Conservation (phyloP, 176 grass and related monocot species). For the Aegilops umbellulata region DNA sequence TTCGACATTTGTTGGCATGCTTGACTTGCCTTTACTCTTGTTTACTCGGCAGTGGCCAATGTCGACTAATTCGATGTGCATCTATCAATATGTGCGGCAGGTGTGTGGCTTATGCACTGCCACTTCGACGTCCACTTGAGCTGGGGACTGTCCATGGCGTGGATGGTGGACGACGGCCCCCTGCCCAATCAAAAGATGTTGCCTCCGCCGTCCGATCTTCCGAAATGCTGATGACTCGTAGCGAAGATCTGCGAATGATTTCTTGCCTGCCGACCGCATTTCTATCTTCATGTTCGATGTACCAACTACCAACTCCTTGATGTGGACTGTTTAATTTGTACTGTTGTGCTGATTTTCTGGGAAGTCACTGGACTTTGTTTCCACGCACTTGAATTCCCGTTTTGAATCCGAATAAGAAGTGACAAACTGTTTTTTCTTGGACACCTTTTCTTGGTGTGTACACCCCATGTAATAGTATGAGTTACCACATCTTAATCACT, state of each 20-base stretch:
- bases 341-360: slow-evolving; percentile 34
- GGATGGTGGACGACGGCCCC: slow-evolving; percentile 62
- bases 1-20: not conserved
- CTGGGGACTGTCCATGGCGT: slow-evolving; percentile 75
- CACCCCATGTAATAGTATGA: not conserved
- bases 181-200: slow-evolving; percentile 51
- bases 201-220: slow-evolving; percentile 68
- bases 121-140: slow-evolving; percentile 76
- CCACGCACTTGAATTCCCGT: not conserved
- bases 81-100: not conserved
- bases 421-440: not conserved
- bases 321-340: slow-evolving; percentile 20
- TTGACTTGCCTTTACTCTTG: not conserved
- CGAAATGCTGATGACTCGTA: slow-evolving; percentile 40
- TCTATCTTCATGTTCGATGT: not conserved
- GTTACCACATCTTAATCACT: too few species aligned
- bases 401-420: slow-evolving; percentile 46
- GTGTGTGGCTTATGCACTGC: slow-evolving; percentile 75
- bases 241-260: slow-evolving; percentile 4
- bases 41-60: not conserved
- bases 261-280: not conserved
- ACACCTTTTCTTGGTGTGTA: slow-evolving; percentile 1
- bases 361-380: not conserved
- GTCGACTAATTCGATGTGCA: not conserved
- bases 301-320: not conserved